Conservation (phyloP, 768 basidiomycete species). For the Russula brevipes region DNA sequence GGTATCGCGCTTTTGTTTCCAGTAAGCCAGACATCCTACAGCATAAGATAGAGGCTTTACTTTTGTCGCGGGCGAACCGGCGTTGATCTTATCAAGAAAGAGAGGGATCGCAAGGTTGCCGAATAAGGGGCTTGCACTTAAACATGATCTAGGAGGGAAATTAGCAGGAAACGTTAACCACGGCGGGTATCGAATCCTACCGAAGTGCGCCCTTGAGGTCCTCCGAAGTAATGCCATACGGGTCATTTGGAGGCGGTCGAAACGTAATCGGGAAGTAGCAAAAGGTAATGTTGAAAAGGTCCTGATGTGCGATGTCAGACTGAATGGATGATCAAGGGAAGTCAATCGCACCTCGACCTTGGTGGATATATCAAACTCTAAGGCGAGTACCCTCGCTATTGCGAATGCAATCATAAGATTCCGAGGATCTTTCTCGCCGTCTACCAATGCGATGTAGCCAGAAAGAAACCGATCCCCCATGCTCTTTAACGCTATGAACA, state of each 20-base stretch:
- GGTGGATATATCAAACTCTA: constrained; percentile 78
- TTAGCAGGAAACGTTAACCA: background rate
- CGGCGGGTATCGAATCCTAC: constrained; percentile 34
- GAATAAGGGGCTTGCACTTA: constrained; percentile 76
- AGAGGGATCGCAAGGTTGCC: constrained; percentile 81
- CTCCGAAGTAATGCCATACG: constrained; percentile 85
- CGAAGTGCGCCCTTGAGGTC: constrained; percentile 72
- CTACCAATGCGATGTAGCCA: constrained; percentile 74
- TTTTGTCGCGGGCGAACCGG: constrained; percentile 78
- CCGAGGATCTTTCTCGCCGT: constrained; percentile 96
- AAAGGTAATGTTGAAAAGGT: constrained; percentile 90
- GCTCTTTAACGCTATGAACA: constrained; percentile 53
- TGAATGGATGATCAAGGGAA: background rate
- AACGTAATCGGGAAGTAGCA: constrained; percentile 99
- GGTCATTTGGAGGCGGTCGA: constrained; percentile 88
- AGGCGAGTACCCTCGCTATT: constrained; percentile 76
- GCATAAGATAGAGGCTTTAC: constrained; percentile 36
- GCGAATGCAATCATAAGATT: constrained; percentile 89
- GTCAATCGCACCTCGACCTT: constrained; percentile 63
- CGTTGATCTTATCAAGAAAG: constrained; percentile 86
- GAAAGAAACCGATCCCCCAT: constrained; percentile 70
- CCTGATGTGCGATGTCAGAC: constrained; percentile 40
- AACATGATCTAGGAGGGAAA: constrained; percentile 47
- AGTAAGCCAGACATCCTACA: constrained; percentile 4
- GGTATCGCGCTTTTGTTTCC: constrained; percentile 67